Percentiles rank a stretch among this genome's conserved stretches.
Conservation (phyloP, 148 eudicot genomes). For the Rhododendron williamsianum region DNA sequence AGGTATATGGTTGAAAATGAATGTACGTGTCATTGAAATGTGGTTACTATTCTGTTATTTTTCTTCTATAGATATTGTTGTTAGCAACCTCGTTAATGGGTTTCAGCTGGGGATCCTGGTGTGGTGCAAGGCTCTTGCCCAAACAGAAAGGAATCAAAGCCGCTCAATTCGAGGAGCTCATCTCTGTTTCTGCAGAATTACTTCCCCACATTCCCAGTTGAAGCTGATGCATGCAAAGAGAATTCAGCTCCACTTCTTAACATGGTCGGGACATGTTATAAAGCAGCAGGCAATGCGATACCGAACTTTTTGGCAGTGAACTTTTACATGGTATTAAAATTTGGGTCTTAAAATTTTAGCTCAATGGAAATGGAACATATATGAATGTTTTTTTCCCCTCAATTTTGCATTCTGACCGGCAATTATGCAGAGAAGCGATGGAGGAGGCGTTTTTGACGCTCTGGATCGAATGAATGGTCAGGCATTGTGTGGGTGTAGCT, state of each 20-base stretch:
- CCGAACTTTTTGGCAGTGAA: constrained; percentile 94
- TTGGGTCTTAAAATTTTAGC: background rate
- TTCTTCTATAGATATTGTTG: background rate
- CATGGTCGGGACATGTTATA: constrained; percentile 74
- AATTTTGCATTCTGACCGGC: constrained; percentile 13
- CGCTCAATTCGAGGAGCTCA: constrained; percentile 55
- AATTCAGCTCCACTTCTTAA: constrained; percentile 74
- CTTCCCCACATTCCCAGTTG: constrained; percentile 75
- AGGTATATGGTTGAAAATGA: constrained; percentile 95
- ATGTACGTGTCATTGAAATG: constrained; percentile 36
- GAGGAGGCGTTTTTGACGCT: constrained; percentile 79
- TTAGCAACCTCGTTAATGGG: constrained; percentile 16
- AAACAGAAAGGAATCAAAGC: constrained; percentile 80
- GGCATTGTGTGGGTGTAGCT: constrained; percentile 75
- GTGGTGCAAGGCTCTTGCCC: constrained; percentile 73
- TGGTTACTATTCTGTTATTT: background rate
- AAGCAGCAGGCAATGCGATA: constrained; percentile 67
- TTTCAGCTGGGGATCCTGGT: constrained; percentile 94
- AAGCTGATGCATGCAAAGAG: constrained; percentile 80
- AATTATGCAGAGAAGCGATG: constrained; percentile 84
- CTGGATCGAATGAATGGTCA: constrained; percentile 86
- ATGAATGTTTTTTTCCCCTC: background rate
- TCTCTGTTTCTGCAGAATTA: constrained; percentile 86
- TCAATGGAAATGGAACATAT: background rate
- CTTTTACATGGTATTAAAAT: constrained; percentile 76